These are phyloP conservation scores for Nicotiana tomentosiformis DNA, from an alignment of 257 asterid species.

Conservation along the genomic window DNA sequence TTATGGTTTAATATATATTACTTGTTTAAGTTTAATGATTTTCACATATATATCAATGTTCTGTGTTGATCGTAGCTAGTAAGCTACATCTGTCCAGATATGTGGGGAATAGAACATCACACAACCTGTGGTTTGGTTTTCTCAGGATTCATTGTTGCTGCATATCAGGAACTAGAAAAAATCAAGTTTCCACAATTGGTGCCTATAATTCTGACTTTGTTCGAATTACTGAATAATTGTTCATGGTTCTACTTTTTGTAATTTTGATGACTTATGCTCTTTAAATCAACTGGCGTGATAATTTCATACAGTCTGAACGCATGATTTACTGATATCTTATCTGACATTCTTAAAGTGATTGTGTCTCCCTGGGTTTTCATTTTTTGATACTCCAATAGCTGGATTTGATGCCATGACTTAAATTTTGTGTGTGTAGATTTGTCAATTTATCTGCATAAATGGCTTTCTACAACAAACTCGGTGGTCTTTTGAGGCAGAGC, in stretches of 20 bases:
- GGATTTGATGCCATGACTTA: neutral
- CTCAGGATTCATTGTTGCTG: neutral
- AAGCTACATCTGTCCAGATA: neutral
- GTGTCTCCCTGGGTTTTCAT: neutral
- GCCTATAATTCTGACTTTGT: neutral
- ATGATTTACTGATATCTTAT: neutral
- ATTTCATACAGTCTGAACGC: neutral
- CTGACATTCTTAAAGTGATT: neutral
- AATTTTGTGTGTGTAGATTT: slow-evolving; percentile 15
- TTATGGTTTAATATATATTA: no score
- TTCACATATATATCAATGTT: neutral
- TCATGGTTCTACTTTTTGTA: neutral
- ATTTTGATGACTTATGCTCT: neutral
- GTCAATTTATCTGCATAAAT: slow-evolving; percentile 25
- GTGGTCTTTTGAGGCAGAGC: slow-evolving; percentile 49
- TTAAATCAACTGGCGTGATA: neutral
- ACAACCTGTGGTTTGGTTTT: neutral
- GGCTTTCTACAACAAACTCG: slow-evolving; percentile 65
- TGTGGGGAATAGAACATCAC: neutral
- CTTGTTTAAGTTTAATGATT: neutral
- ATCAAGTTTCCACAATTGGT: neutral
- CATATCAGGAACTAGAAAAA: neutral
- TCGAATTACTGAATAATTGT: neutral
- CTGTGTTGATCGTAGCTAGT: no score
- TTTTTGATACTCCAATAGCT: neutral